Base-by-base conservation (phyloP, 352 stramenopile species). In the Globisporangium camurandrum region DNA sequence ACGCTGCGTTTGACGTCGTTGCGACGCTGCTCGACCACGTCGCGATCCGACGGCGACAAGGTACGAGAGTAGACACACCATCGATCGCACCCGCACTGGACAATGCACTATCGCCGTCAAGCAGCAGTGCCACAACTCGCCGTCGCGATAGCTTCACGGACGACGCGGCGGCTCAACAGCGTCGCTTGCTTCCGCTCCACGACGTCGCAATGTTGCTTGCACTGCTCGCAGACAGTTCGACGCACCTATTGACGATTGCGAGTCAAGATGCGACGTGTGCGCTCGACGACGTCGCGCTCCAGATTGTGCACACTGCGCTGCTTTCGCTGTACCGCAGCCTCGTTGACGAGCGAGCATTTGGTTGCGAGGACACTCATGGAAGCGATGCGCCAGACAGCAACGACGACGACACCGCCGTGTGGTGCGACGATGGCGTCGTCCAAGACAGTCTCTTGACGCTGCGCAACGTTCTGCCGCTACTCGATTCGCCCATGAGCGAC, bases 371-470 rank as follows among this genome's bases (percentile, higher is more conserved):
- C n/a, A n/a, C n/a, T n/a, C n/a, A 34, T 12, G 30, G 30, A 7
- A 34, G 30, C n/a, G n/a, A n/a, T n/a, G n/a, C n/a, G n/a, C n/a
- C n/a, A n/a, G n/a, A n/a, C n/a, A n/a, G n/a, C n/a, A n/a, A n/a
- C n/a, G n/a, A n/a, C n/a, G n/a, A n/a, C n/a, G n/a, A n/a, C n/a
- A n/a, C n/a, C n/a, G n/a, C n/a, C n/a, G n/a, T n/a, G n/a, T n/a
- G n/a, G n/a, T n/a, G n/a, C n/a, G n/a, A n/a, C n/a, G n/a, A n/a
- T n/a, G 60, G 57, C 27, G 47, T 75, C 23, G 40, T 41, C 26
- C 59, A 63, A 11, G 65, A 84, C 45, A 76, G 69, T n/a, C 44
- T 83, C 27, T 61, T 83, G 40, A 43, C 82, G 2, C 57, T 86
- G 16, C 69, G 69, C 23, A 75, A 75, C 2, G 27, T 83, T 16